Evolutionary conservation across 2,329 filamentous ascomycete genomes (phyloP).

Genomic region (Aspergillus aculeatus): DNA sequence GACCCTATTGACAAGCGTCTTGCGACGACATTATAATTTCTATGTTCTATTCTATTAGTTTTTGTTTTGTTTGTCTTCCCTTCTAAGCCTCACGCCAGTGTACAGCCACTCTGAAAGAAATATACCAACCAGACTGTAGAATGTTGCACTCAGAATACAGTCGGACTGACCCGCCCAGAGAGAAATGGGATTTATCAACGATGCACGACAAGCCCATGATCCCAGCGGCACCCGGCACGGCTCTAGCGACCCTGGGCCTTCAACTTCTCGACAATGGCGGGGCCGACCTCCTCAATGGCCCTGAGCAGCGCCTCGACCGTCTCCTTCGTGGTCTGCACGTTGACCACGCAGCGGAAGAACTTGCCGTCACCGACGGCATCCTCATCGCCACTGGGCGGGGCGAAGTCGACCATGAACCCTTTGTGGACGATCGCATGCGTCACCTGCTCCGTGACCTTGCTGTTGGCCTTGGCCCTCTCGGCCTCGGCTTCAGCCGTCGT

Average conservation of each 20-base stretch:
- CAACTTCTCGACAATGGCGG: conserved; percentile 31
- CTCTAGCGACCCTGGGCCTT: conserved; percentile 13
- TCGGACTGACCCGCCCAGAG: too few species aligned
- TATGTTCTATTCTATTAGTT: not conserved
- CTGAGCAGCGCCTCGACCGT: conserved; percentile 63
- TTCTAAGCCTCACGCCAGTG: not conserved
- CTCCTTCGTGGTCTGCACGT: conserved; percentile 57
- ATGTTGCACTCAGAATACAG: too few species aligned
- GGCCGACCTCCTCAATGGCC: conserved; percentile 54
- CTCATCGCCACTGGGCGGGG: conserved; percentile 51
- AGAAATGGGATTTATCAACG: not conserved
- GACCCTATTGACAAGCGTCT: not conserved
- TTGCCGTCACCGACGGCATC: conserved; percentile 56
- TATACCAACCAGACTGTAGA: not conserved
- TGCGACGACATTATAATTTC: not conserved
- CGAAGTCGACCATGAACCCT: conserved; percentile 71
- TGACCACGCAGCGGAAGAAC: conserved; percentile 70
- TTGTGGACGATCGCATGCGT: conserved; percentile 53
- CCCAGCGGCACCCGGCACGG: conserved; percentile 5
- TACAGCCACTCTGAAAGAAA: conserved; percentile 2
- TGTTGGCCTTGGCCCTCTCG: conserved; percentile 50
- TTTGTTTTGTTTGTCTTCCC: not conserved
- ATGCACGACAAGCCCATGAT: conserved; percentile 38
- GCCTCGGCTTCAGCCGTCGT: conserved; percentile 34
- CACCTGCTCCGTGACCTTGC: conserved; percentile 56